Percentiles rank a stretch among this genome's conserved stretches.
These are phyloP conservation scores for Sphaerulina vaccinii DNA, from an alignment of 2,329 filamentous ascomycete genomes.

Conservation along the genomic window DNA sequence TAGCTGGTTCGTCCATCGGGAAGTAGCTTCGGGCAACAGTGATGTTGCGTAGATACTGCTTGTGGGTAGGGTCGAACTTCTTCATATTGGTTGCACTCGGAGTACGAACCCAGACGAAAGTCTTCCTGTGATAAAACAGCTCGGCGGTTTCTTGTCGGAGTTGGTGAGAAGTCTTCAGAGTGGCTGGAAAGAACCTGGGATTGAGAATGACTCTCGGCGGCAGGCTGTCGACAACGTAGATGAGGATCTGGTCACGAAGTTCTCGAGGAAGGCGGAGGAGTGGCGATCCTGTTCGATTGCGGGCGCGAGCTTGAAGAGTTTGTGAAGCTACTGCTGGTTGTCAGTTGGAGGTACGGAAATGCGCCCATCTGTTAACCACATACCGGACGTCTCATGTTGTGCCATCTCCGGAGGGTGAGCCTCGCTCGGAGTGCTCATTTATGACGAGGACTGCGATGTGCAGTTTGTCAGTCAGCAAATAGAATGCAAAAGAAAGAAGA, in stretches of 20 bases:
- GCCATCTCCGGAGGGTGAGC: no score
- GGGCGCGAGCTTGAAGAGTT: conserved; percentile 12
- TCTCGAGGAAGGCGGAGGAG: conserved; percentile 16
- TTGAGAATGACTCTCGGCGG: conserved; percentile 7
- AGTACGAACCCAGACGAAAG: conserved; percentile 2
- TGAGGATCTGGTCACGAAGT: conserved; percentile 14
- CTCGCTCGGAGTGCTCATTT: no score
- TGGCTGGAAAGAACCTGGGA: not conserved
- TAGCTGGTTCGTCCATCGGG: no score
- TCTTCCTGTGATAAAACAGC: conserved; percentile 13
- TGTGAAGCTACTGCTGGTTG: no score
- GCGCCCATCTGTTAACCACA: no score
- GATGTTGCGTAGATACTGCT: conserved; percentile 9
- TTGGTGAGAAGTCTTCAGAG: conserved; percentile 1
- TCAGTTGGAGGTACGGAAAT: no score
- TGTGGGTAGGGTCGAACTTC: conserved; percentile 10
- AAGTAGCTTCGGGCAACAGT: no score
- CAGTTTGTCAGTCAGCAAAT: no score
- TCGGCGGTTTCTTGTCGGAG: conserved; percentile 11
- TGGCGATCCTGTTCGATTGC: conserved; percentile 3
- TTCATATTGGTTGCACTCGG: not conserved
- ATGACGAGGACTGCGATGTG: no score
- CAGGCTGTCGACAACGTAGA: not conserved
- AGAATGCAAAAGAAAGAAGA: no score
- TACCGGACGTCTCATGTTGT: no score